Conservation (phyloP, 805 yeast genomes). For the Saccharomycopsis fodiens region DNA sequence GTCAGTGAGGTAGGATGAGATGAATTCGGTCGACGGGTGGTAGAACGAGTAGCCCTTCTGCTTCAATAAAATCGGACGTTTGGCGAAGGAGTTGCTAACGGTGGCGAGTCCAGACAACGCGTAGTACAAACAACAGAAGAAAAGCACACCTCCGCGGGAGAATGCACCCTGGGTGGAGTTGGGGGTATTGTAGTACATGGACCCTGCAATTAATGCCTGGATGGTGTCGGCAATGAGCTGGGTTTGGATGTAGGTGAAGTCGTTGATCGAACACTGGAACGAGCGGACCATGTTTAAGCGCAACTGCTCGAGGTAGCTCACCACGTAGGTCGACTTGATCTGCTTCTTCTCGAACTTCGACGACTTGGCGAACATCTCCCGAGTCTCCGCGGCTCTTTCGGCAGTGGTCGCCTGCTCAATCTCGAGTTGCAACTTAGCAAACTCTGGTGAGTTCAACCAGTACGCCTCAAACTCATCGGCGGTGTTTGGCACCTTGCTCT, state of each 20-base stretch:
- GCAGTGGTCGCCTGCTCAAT: conserved; percentile 35
- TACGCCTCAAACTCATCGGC: conserved; percentile 52
- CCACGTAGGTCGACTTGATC: conserved; percentile 35
- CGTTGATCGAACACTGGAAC: conserved; percentile 49
- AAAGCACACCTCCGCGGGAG: conserved; percentile 56
- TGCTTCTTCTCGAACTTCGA: conserved; percentile 32
- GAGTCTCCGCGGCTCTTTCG: conserved; percentile 29
- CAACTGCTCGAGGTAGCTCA: conserved; percentile 42
- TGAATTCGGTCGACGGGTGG: conserved; percentile 66
- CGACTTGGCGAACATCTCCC: conserved; percentile 30
- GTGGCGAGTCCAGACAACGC: conserved; percentile 40
- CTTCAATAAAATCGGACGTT: conserved; percentile 57
- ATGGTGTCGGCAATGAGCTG: conserved; percentile 40
- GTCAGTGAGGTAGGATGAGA: conserved; percentile 53
- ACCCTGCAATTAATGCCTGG: conserved; percentile 57
- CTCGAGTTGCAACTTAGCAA: conserved; percentile 32
- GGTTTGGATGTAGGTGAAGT: conserved; percentile 41
- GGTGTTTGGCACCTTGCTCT: conserved; percentile 47
- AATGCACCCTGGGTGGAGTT: conserved; percentile 48
- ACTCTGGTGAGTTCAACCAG: conserved; percentile 50
- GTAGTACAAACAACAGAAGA: conserved; percentile 50
- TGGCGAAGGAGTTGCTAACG: conserved; percentile 35
- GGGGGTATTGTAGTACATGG: conserved; percentile 50
- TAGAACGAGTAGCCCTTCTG: conserved; percentile 68
- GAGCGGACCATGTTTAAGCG: conserved; percentile 42